A percentile compares a stretch with the other conserved stretches of the same genome.
phyloP scores from a whole-genome alignment of 371 early-diverging fungal genomes.

The Apophysomyces sp. region DNA sequence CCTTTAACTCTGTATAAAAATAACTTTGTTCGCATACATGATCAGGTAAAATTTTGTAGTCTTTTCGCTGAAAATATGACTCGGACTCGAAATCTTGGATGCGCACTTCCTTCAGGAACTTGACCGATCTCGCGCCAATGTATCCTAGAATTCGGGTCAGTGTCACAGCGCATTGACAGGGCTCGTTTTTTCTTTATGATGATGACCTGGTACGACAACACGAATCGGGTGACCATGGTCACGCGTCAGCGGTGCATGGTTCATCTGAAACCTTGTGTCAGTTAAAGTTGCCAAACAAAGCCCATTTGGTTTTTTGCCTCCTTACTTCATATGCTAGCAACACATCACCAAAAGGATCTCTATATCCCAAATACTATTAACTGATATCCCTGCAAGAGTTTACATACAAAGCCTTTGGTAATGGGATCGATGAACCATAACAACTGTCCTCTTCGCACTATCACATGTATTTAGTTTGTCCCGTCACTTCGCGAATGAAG shows the following conservation, averaged over 20 bases:
- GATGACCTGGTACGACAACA: slow-evolving; percentile 77
- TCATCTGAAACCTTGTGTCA: slow-evolving; percentile 60
- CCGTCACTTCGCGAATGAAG: not conserved
- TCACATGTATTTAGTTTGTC: not conserved
- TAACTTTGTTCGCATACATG: slow-evolving; percentile 30
- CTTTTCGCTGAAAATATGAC: slow-evolving; percentile 78
- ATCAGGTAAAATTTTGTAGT: slow-evolving; percentile 85
- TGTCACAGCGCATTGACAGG: not conserved
- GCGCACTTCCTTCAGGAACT: slow-evolving; percentile 70
- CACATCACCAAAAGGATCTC: slow-evolving; percentile 78
- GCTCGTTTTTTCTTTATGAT: not conserved
- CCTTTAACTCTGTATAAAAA: not conserved
- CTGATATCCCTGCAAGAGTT: not conserved
- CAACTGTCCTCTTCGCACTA: slow-evolving; percentile 63
- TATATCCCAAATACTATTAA: slow-evolving; percentile 12
- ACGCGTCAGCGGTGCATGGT: slow-evolving; percentile 68
- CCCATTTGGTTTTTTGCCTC: not conserved
- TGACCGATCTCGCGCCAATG: slow-evolving; percentile 87
- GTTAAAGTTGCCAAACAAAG: not conserved
- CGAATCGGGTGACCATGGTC: slow-evolving; percentile 86
- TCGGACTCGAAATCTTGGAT: slow-evolving; percentile 65
- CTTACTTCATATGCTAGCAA: slow-evolving; percentile 71
- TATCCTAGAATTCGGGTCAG: slow-evolving; percentile 30
- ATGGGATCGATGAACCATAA: slow-evolving; percentile 84
- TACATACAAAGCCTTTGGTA: slow-evolving; percentile 71